Evolutionary conservation across 2,329 filamentous ascomycete genomes (phyloP).

Genomic region (Pseudocercospora fuligena): DNA sequence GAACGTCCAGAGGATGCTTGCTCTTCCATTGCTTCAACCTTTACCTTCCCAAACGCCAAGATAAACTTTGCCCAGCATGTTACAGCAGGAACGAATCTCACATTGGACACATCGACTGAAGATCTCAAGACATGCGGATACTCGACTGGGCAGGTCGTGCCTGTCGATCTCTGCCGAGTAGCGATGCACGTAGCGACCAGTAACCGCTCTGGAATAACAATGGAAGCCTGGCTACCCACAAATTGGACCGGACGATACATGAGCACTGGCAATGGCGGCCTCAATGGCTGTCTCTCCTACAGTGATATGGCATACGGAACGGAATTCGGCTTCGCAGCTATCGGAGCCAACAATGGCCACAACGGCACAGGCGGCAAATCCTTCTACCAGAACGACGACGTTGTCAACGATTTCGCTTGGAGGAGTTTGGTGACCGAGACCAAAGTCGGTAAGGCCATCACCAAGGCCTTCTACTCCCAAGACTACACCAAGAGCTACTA

Average conservation of each 20-base stretch:
- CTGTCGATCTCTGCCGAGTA: slow-evolving; percentile 49
- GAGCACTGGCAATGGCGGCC: slow-evolving; percentile 49
- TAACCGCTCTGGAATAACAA: slow-evolving; percentile 46
- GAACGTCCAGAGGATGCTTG: slow-evolving; percentile 30
- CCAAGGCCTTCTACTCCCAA: slow-evolving; percentile 43
- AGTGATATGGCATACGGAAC: slow-evolving; percentile 46
- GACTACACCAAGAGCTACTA: slow-evolving; percentile 52
- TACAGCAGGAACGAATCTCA: slow-evolving; percentile 37
- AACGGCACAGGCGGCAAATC: slow-evolving; percentile 51
- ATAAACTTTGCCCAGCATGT: slow-evolving; percentile 35
- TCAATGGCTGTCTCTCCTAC: slow-evolving; percentile 46
- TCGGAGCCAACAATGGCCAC: slow-evolving; percentile 50
- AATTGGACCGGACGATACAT: slow-evolving; percentile 49
- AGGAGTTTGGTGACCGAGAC: slow-evolving; percentile 37
- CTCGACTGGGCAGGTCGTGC: slow-evolving; percentile 36
- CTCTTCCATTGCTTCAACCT: slow-evolving; percentile 26
- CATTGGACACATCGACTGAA: slow-evolving; percentile 33
- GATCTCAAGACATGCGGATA: slow-evolving; percentile 47
- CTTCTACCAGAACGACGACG: slow-evolving; percentile 53
- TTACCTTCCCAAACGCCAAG: slow-evolving; percentile 33
- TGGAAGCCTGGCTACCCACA: slow-evolving; percentile 53
- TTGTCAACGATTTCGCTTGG: slow-evolving; percentile 56
- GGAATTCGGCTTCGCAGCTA: slow-evolving; percentile 46
- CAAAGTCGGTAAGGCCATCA: slow-evolving; percentile 39
- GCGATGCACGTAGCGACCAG: slow-evolving; percentile 47